phyloP scores from a whole-genome alignment of 495 filamentous ascomycete genomes.

The Hyaloscypha bicolor region DNA sequence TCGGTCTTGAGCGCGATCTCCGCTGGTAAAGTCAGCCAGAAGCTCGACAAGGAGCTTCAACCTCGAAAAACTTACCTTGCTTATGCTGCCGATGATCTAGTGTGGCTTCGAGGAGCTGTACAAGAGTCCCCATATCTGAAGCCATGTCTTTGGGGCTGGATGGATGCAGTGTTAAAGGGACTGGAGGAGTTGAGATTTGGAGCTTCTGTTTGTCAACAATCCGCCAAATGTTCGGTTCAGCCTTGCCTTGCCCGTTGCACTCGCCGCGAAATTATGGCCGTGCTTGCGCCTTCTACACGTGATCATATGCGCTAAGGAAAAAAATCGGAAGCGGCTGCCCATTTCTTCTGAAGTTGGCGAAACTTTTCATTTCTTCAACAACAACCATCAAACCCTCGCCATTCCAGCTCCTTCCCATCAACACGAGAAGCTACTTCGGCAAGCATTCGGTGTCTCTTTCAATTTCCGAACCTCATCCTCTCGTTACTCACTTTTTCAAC shows the following conservation, averaged over 20 bases:
- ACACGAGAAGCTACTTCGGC: conserved; percentile 11
- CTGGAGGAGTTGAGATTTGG: neutral
- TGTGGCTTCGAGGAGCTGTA: conserved; percentile 81
- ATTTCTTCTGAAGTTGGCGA: too few relatives aligned
- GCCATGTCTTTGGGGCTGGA: conserved; percentile 60
- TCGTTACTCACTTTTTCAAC: conserved; percentile 8
- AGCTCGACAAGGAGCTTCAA: conserved; percentile 5
- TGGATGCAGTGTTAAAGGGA: neutral
- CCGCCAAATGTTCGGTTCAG: too few relatives aligned
- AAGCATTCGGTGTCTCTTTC: neutral
- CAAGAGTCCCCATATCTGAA: conserved; percentile 69
- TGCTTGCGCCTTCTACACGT: too few relatives aligned
- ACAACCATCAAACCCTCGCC: conserved; percentile 12
- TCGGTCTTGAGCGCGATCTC: conserved; percentile 74
- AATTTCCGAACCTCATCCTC: neutral
- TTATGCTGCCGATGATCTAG: conserved; percentile 84
- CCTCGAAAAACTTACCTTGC: conserved; percentile 63
- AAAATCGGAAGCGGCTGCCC: too few relatives aligned
- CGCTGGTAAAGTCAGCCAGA: conserved; percentile 53
- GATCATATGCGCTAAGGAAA: too few relatives aligned
- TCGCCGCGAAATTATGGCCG: too few relatives aligned
- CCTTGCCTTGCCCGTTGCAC: too few relatives aligned
- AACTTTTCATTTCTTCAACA: neutral
- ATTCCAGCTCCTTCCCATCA: conserved; percentile 17
- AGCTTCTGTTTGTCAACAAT: neutral